phyloP scores from a whole-genome alignment of 495 filamentous ascomycete species.

The Filosporella fistucella region DNA sequence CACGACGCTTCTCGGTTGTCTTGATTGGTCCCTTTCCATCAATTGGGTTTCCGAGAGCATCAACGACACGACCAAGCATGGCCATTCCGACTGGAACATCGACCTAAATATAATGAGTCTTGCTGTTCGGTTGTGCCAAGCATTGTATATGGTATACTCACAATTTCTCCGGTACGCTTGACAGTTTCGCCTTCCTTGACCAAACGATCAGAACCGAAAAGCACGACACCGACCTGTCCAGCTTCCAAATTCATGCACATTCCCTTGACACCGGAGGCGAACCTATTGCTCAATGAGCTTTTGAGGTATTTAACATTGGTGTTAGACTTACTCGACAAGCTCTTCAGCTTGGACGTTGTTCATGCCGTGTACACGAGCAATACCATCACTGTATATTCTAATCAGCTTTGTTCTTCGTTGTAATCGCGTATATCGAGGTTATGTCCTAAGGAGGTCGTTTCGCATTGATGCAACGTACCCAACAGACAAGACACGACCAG shows the following conservation, averaged over 20 bases:
- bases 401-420: background rate
- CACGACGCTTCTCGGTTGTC: slow-evolving; percentile 86
- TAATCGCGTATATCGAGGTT: slow-evolving; percentile 10
- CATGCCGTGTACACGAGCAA: slow-evolving; percentile 99
- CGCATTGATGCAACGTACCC: slow-evolving; percentile 65
- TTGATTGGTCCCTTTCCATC: slow-evolving; percentile 98
- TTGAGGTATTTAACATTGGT: slow-evolving; percentile 1
- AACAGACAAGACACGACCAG: slow-evolving; percentile 96
- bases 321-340: slow-evolving; percentile 88
- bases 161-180: slow-evolving; percentile 99
- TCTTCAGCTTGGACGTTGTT: slow-evolving; percentile 99
- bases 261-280: slow-evolving; percentile 98
- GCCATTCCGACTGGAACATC: slow-evolving; percentile 93
- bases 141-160: slow-evolving; percentile 43
- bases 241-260: slow-evolving; percentile 99
- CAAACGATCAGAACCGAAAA: slow-evolving; percentile 99
- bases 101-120: slow-evolving; percentile 55
- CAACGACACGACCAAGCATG: slow-evolving; percentile 95
- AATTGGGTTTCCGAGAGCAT: slow-evolving; percentile 97
- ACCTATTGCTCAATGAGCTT: slow-evolving; percentile 51
- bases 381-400: slow-evolving; percentile 85
- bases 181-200: slow-evolving; percentile 99
- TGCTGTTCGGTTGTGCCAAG: background rate
- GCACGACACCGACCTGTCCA: slow-evolving; percentile 99
- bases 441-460: slow-evolving; percentile 10